Base-by-base conservation (phyloP, 1,284 basidiomycete genomes). In the Phellopilus nigrolimitatus region DNA sequence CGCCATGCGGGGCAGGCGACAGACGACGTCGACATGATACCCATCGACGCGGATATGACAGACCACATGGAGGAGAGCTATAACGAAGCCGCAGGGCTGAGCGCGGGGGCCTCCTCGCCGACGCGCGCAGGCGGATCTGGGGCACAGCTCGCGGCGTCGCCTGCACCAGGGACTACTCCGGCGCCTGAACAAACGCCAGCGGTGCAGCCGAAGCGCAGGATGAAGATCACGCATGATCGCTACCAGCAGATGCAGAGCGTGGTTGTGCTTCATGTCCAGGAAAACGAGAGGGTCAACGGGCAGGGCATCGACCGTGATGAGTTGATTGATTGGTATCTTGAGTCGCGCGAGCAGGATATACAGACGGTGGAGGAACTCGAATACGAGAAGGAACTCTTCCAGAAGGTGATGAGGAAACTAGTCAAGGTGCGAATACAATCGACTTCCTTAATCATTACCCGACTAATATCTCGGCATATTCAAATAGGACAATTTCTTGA, bases 321-420 rank as follows among this genome's bases (percentile, higher is more conserved):
- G 62, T 76, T 99, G 40, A 86, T 97, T 55, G 91, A 97, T 66
- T 97, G 94, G 94, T 99, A 98, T 66, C 78, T 99, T 47, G 94
- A 99, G 71, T 72, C 82, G 56, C 87, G 82, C 66, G 97, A 99
- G 68, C 73, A 77, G 30, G 86, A 93, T 58, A 74, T 98, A 42
- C 81, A 88, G 56, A 84, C 86, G 43, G 77, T 93, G 12, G 92
- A 95, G 50, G 88, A 95, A 63, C 71, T 97, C n/a, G 92, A 97
- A 61, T 85, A 89, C 59, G 91, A 99, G 71, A 88, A 85, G 61
- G 88, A 91, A 66, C 73, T 99, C 53, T 84, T 98, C 57, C 82
- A 78, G 40, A 99, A 98, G 71, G 86, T 97, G 62, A 67, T 99
- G 56, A 80, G 75, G 59, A 94, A 91, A 68, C 72, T 99, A 51